Evolutionary conservation across 2,329 filamentous ascomycete genomes (phyloP), one percentile per base, ranked within the genome.

Genomic region (Huntiella moniliformis): DNA sequence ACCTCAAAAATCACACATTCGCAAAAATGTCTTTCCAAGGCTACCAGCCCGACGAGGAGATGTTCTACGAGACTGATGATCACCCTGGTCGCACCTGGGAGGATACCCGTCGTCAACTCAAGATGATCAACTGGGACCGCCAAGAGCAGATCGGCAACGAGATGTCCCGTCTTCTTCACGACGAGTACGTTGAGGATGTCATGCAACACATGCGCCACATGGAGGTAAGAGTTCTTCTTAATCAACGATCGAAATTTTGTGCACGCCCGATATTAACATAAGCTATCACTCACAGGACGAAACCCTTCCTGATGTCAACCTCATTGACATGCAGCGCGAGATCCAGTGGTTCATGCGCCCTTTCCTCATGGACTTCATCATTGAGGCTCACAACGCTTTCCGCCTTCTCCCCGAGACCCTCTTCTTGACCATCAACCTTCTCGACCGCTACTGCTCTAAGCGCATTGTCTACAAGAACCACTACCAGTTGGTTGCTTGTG

Each of bases 261-360:
- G 6, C 1, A n/a, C 16, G 16, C 11, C 11, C 15, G 12, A 17
- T 18, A 5, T 28, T 5, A 22, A n/a, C 10, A 13, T 42, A 12
- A 12, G 13, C 22, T 7, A 13, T 4, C n/a, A n/a, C 2, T 17
- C 42, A 44, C 8, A 74, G 73, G 74, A 79, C 57, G 82, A 92
- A 64, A 96, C 91, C 22, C 70, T 96, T 53, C 84, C 91, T 45
- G 91, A 98, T 62, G 88, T 93, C 60, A 88, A 88, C 61, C 86
- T 92, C 33, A 98, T 98, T 61, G 91, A 98, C 62, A 95, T 96
- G 63, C 91, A 98, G 65, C 86, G 87, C 53, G 91, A 98, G 71
- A 96, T 98, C 52, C 86, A 96, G 61, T 98, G 91, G 91, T 96
- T 92, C 66, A 98, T 98, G 91, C 73, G 91, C 56, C 91, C 91